A percentile compares a stretch with the other conserved stretches of the same genome.
These are phyloP conservation scores for Triticum urartu DNA, from an alignment of 176 grass and related monocot species.

Conservation along the genomic window DNA sequence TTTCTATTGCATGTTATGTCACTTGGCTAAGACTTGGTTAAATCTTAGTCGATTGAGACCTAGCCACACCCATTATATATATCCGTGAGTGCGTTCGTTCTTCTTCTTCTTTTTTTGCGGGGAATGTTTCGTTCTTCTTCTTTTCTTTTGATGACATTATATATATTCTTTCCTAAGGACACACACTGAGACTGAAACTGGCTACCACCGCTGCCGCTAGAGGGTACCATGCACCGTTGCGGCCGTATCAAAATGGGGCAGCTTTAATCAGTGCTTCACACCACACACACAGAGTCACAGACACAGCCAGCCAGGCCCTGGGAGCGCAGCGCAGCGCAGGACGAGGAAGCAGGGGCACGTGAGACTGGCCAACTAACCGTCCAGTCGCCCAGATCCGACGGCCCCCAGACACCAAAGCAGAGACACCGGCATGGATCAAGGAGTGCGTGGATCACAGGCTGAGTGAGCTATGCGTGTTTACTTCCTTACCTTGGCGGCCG, in stretches of 20 bases:
- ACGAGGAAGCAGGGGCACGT: slow-evolving; percentile 41
- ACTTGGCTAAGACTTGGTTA: too few species aligned
- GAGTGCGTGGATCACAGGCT: slow-evolving; percentile 5
- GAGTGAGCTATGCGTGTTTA: background rate
- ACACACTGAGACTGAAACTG: background rate
- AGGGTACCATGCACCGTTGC: background rate
- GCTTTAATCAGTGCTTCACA: slow-evolving; percentile 32
- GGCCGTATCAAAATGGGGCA: slow-evolving; percentile 23
- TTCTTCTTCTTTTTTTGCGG: too few species aligned
- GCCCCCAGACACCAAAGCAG: slow-evolving; percentile 35
- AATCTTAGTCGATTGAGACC: too few species aligned
- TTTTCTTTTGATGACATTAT: too few species aligned
- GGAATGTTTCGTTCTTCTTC: too few species aligned
- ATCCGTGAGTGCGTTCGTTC: too few species aligned
- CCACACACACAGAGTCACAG: background rate
- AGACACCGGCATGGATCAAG: background rate
- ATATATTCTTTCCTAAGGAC: too few species aligned
- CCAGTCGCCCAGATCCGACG: slow-evolving; percentile 44
- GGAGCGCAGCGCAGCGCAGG: background rate
- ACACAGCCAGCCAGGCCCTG: background rate
- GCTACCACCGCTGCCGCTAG: background rate
- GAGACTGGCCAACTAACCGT: slow-evolving; percentile 31
- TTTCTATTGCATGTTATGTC: too few species aligned
- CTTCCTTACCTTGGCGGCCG: background rate
- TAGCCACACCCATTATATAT: too few species aligned